These are phyloP conservation scores for sorghum (Sorghum bicolor) DNA, from an alignment of 176 grass and related monocot species.

Conservation along the genomic window Sorghum_bicolor_NCBIv3 NC_012879.2:5389001-5389500, in stretches of 20 bases:
- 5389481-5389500: slow-evolving; percentile 39
- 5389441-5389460: background rate
- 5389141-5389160: slow-evolving; percentile 38
- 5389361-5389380: slow-evolving; percentile 45
- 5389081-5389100: slow-evolving; percentile 42
- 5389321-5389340: slow-evolving; percentile 36
- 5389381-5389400: slow-evolving; percentile 40
- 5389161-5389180: slow-evolving; percentile 43
- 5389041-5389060: slow-evolving; percentile 19
- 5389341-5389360: slow-evolving; percentile 42
- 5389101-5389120: slow-evolving; percentile 31
- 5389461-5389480: background rate
- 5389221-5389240: slow-evolving; percentile 51
- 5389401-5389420: slow-evolving; percentile 46
- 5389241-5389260: slow-evolving; percentile 41
- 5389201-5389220: slow-evolving; percentile 51
- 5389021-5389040: slow-evolving; percentile 43
- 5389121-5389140: slow-evolving; percentile 43
- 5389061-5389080: slow-evolving; percentile 43
- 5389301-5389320: slow-evolving; percentile 49
- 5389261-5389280: slow-evolving; percentile 53
- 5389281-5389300: slow-evolving; percentile 52
- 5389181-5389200: slow-evolving; percentile 55
- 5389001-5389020: slow-evolving; percentile 45
- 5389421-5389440: slow-evolving; percentile 63